Percentiles rank a stretch among this genome's conserved stretches.
Conservation (phyloP, 805 yeast genomes). For the Brettanomyces naardenensis region DNA sequence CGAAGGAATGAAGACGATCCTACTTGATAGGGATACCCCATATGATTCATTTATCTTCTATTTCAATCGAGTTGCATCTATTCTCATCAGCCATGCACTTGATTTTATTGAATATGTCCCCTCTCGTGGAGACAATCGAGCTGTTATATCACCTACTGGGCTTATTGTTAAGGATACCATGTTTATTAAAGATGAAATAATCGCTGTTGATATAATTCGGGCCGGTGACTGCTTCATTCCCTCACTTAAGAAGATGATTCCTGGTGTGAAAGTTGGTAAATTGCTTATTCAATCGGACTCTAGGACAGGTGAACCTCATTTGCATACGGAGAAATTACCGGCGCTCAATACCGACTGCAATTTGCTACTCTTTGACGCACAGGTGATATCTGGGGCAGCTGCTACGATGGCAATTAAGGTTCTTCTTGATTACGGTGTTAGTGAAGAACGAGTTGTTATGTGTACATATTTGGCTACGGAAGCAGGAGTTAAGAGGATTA, state of each 20-base stretch:
- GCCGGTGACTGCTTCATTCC: slow-evolving; percentile 91
- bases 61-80: slow-evolving; percentile 73
- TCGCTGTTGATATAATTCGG: slow-evolving; percentile 74
- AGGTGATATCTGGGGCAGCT: slow-evolving; percentile 87
- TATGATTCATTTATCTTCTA: slow-evolving; percentile 80
- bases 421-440: slow-evolving; percentile 70
- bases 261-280: slow-evolving; percentile 76
- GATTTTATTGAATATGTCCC: slow-evolving; percentile 40
- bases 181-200: slow-evolving; percentile 36
- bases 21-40: slow-evolving; percentile 45
- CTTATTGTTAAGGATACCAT: slow-evolving; percentile 19
- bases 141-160: slow-evolving; percentile 35
- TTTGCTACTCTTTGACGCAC: slow-evolving; percentile 76
- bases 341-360: slow-evolving; percentile 26
- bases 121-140: slow-evolving; percentile 1
- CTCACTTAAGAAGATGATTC: slow-evolving; percentile 67
- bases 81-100: slow-evolving; percentile 61
- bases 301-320: slow-evolving; percentile 86
- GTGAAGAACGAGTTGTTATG: slow-evolving; percentile 52
- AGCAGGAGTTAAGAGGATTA: slow-evolving; percentile 63
- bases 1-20: slow-evolving; percentile 60
- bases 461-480: slow-evolving; percentile 73
- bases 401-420: slow-evolving; percentile 92
- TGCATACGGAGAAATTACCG: slow-evolving; percentile 78
- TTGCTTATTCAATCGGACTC: slow-evolving; percentile 82